Conservation (phyloP, 2,329 filamentous ascomycete species). For the Colletotrichum horii region DNA sequence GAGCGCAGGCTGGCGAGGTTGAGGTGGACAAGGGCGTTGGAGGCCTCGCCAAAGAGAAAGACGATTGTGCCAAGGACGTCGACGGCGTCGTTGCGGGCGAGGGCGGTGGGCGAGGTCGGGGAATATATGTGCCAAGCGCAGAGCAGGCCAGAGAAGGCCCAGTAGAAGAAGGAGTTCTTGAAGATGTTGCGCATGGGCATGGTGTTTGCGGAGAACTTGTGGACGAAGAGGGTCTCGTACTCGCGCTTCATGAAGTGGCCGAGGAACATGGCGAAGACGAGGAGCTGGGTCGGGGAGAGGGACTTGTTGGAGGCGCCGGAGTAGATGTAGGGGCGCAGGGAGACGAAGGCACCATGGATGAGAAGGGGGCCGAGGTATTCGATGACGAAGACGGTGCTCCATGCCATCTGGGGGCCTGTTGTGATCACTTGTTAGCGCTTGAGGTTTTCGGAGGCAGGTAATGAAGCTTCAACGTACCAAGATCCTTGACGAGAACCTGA, state of each 20-base stretch:
- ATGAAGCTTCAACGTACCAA: conserved; percentile 64
- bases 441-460: fast-evolving
- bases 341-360: conserved; percentile 79
- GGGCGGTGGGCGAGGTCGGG: conserved; percentile 72
- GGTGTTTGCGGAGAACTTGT: conserved; percentile 92
- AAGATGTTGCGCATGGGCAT: conserved; percentile 93
- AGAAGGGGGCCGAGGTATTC: conserved; percentile 93
- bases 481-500: conserved; percentile 86
- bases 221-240: conserved; percentile 90
- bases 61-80: conserved; percentile 73
- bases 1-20: conserved; percentile 80
- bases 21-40: conserved; percentile 81
- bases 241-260: conserved; percentile 95
- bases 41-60: conserved; percentile 78
- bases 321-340: conserved; percentile 70
- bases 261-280: conserved; percentile 76
- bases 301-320: conserved; percentile 45
- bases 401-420: conserved; percentile 83
- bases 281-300: conserved; percentile 71
- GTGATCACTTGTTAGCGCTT: not conserved
- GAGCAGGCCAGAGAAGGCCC: conserved; percentile 80
- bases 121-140: conserved; percentile 87
- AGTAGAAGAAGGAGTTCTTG: conserved; percentile 96
- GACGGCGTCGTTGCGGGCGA: conserved; percentile 49
- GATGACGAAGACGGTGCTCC: conserved; percentile 92